Evolutionary conservation across 495 filamentous ascomycete genomes (phyloP), one percentile per base, ranked within the genome.

Genomic region (Podospora australis): DNA sequence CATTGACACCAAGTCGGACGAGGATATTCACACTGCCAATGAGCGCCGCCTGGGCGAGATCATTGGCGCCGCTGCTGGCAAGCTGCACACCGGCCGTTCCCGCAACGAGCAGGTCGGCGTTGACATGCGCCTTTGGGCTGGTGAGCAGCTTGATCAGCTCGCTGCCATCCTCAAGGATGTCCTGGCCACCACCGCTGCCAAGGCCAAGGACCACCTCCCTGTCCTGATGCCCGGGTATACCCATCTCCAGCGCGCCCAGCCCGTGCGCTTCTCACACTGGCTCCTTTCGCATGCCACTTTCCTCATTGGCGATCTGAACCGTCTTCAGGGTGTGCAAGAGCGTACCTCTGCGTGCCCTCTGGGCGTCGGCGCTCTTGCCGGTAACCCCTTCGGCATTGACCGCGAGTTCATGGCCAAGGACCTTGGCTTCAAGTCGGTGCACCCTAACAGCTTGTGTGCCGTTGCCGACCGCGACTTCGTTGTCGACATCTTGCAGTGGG

Each of bases 91-190:
- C 2, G 90, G 90, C 26, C 81, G 92, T 19, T 88, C 82, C 58
- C 74, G 92, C 38, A 97, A 97, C 60, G 92, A 97, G 70, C 92
- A 97, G 70, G 78, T 97, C 49, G 88, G 84, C 21, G 91, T 86
- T 19, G 91, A 96, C 58, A 91, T 96, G 86, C 82, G 90, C 36
- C 70, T 96, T 60, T 97, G 91, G 91, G 70, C 95, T 48, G 75
- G 87, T 35, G 84, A 88, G 53, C 77, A 90, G 70, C 67, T 96
- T 42, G 78, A 75, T 52, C 71, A 77, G 48, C 79, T 96, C 48
- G 87, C 90, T 46, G 56, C n/a, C 4, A 79, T 78, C 39, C 72
- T 96, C 17, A 70, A 72, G 24, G 78, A 83, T 54, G 71, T 96
- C 50, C 67, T 96, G 42, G 79, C 78, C 61, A 84, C 87, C 49